Evolutionary conservation across 805 yeast genomes (phyloP), one percentile per base, ranked within the genome.

Genomic region (Cyberlindnera veronae): DNA sequence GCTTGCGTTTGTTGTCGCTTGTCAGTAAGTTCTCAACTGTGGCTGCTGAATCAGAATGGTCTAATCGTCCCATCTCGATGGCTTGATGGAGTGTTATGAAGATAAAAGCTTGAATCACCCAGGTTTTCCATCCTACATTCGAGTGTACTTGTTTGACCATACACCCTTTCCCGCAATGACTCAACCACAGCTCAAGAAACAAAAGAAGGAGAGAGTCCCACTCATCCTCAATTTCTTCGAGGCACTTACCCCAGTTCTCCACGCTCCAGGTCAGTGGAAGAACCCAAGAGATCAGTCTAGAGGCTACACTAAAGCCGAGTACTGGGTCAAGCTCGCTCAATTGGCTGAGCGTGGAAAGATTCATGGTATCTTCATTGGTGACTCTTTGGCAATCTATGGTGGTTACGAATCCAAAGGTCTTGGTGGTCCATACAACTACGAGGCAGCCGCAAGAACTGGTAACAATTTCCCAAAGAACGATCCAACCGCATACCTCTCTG

Each of bases 261-360:
- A 54, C 21, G 55, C 53, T 17, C 58, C 58, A 28, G 58, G 58
- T 14, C 58, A 53, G 36, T 53, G 58, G 58, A 50, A 47, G 36
- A 52, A 54, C 40, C 58, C 58, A 27, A 35, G 56, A 32, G 58
- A 54, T 31, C 48, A 52, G 36, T 48, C 53, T 20, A 44, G 58
- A 35, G 45, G 33, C n/a, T 54, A 54, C 37, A 29, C 38, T 24
- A 50, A 54, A 42, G 46, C 54, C 23, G 68, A 65, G 37, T 62
- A 67, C 51, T 68, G 72, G 72, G 58, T 61, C 31, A 54, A 67
- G 32, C 44, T 68, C 10, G 72, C 71, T 6, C 60, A 67, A 38
- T 36, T 64, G 22, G 59, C 68, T 28, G 72, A 68, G 45, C 53
- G 58, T 35, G 72, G 71, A 14, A 67, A 67, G 50, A 50, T 68